Evolutionary conservation across 352 stramenopile species (phyloP), one percentile per base, ranked within the genome.

Genomic region (Phytophthora vignae): DNA sequence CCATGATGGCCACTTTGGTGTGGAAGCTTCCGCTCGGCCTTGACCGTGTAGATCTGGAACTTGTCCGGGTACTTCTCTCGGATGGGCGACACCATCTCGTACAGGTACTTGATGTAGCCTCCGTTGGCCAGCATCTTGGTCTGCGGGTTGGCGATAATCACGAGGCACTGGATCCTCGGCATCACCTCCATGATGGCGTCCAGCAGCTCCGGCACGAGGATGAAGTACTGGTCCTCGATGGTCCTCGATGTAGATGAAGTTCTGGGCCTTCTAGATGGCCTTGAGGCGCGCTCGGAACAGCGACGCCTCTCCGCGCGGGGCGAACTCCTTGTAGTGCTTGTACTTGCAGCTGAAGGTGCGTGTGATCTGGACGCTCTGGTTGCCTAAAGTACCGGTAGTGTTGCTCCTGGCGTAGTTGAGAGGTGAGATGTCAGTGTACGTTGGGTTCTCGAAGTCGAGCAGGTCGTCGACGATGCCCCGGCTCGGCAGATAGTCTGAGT

Each of bases 71-170:
- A 75, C 25, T 71, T 75, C 53, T 83, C 71, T 46, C 72, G 73
- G 15, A 91, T 64, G 7, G 83, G 83, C 12, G 63, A 52, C 8
- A 88, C 63, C 67, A 81, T 90, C 29, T 92, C 77, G 59, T 79
- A 90, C 48, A 86, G 71, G 66, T 80, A 85, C 58, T 87, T 87
- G 29, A 79, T 74, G 56, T 88, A 88, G 22, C 70, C 66, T 7
- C 57, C 65, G 10, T 77, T 67, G 3, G 44, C 64, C 2, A 77
- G 67, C 22, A 63, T 68, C 12, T 77, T 79, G 11, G 74, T 74
- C 22, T 79, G 73, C 9, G 60, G 29, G 17, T 82, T 83, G 5
- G 67, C 73, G 14, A 91, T 50, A 21, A 90, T 79, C 42, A 87
- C 67, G 12, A 91, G 50, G 12, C 79, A 71, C 55, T 90, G 78